These are phyloP conservation scores for Mortierella sp. DNA, from an alignment of 371 early-diverging fungal species.

Conservation along the genomic window DNA sequence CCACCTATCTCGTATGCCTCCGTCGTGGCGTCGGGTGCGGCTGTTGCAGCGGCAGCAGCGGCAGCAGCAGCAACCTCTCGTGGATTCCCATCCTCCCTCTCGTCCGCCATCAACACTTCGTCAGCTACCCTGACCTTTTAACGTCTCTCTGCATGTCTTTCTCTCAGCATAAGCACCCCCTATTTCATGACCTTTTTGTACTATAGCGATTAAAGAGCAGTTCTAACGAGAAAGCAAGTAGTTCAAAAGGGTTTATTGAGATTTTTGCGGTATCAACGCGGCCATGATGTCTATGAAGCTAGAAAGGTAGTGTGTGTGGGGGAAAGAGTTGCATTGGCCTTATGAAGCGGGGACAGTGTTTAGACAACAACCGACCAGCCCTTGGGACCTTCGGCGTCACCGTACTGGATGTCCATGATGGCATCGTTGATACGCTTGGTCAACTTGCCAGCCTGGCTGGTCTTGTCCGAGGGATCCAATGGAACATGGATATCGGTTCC, in stretches of 20 bases:
- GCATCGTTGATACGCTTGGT: conserved; percentile 87
- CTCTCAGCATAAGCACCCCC: too few relatives aligned
- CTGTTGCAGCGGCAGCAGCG: conserved; percentile 27
- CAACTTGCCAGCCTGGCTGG: conserved; percentile 89
- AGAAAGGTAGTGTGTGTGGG: too few relatives aligned
- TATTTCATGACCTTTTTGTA: too few relatives aligned
- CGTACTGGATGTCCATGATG: conserved; percentile 95
- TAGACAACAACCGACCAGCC: conserved; percentile 79
- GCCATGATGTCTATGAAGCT: too few relatives aligned
- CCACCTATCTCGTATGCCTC: conserved; percentile 44
- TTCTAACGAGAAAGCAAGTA: too few relatives aligned
- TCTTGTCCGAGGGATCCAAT: conserved; percentile 86
- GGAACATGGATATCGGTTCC: conserved; percentile 80
- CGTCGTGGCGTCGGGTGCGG: conserved; percentile 41
- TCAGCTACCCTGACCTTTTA: conserved; percentile 25
- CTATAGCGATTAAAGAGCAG: too few relatives aligned
- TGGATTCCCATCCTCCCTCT: conserved; percentile 23
- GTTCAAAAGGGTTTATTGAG: too few relatives aligned
- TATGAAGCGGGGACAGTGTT: too few relatives aligned
- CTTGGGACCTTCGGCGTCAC: conserved; percentile 74
- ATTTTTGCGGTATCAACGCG: too few relatives aligned
- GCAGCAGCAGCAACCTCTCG: too few relatives aligned
- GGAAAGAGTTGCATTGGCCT: too few relatives aligned
- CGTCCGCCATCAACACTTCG: conserved; percentile 12
- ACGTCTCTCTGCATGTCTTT: too few relatives aligned